These are phyloP conservation scores for Allium sativum DNA, from an alignment of 106 monocot genomes.

Conservation along the genomic window DNA sequence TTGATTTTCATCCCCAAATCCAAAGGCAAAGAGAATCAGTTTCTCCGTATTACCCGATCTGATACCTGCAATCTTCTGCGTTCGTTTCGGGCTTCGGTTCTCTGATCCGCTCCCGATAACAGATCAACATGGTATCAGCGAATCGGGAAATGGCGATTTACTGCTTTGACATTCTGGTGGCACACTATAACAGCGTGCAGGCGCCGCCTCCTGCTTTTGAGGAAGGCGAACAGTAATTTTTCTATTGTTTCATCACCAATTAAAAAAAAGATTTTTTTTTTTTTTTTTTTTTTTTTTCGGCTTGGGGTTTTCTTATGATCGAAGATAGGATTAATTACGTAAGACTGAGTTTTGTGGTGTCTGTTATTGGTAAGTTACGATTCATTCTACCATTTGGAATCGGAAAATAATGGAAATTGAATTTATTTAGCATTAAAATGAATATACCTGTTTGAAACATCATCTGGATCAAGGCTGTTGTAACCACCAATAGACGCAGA, in stretches of 20 bases:
- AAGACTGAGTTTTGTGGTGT: not conserved
- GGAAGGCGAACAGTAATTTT: slow-evolving; percentile 62
- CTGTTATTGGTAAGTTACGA: not conserved
- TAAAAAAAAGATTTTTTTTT: not conserved
- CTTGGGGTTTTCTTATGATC: not conserved
- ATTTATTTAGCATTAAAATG: too few species aligned
- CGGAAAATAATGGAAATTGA: too few species aligned
- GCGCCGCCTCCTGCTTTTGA: slow-evolving; percentile 74
- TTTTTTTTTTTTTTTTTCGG: too few species aligned
- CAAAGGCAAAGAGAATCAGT: too few species aligned
- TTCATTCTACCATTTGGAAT: too few species aligned
- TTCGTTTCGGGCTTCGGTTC: not conserved
- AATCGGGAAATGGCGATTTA: slow-evolving; percentile 88
- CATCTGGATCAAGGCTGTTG: too few species aligned
- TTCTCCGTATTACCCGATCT: too few species aligned
- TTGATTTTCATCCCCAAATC: too few species aligned
- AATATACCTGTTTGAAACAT: too few species aligned
- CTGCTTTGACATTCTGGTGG: slow-evolving; percentile 92
- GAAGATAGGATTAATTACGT: not conserved
- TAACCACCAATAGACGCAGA: too few species aligned
- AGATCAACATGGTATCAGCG: slow-evolving; percentile 63
- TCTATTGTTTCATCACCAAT: not conserved
- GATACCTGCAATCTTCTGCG: too few species aligned
- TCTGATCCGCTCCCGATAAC: not conserved
- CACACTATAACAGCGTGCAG: slow-evolving; percentile 82